phyloP scores from a whole-genome alignment of 2,329 filamentous ascomycete genomes.

The Penicillium sp. region DNA sequence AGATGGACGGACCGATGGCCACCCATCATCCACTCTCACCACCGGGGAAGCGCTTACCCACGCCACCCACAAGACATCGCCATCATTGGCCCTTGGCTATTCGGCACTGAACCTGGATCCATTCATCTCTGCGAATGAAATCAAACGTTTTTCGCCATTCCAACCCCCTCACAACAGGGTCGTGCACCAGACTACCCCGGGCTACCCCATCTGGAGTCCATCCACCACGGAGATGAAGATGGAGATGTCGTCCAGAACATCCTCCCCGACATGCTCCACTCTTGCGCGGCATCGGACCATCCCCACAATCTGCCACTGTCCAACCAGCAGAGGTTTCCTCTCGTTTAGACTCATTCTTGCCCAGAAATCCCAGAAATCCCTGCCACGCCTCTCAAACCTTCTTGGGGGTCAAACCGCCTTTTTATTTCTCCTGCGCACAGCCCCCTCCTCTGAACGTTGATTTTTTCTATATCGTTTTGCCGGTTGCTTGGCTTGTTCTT shows the following conservation, averaged over 20 bases:
- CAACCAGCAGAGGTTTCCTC: conserved; percentile 6
- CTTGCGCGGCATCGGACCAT: background rate
- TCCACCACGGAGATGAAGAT: background rate
- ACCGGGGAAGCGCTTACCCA: conserved; percentile 33
- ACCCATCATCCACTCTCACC: too few relatives aligned
- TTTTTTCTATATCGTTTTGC: conserved; percentile 25
- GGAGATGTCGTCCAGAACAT: background rate
- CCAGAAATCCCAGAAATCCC: background rate
- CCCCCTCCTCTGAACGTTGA: background rate
- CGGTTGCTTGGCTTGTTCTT: conserved; percentile 14
- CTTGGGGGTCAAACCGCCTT: conserved; percentile 1
- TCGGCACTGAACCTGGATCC: conserved; percentile 6
- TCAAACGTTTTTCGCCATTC: background rate
- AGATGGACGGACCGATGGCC: too few relatives aligned
- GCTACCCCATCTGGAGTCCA: conserved; percentile 16
- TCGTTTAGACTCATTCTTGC: background rate
- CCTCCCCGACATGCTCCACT: background rate
- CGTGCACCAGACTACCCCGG: conserved; percentile 10
- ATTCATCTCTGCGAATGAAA: conserved; percentile 17
- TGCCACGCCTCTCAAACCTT: background rate
- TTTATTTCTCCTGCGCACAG: background rate
- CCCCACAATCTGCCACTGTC: background rate
- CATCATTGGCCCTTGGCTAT: conserved; percentile 14
- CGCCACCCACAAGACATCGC: conserved; percentile 16
- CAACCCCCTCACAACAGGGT: background rate